A percentile compares a stretch with the other conserved stretches of the same genome.
These are phyloP conservation scores for Leccinum imitatum DNA, from an alignment of 768 basidiomycete genomes.

Conservation along the genomic window DNA sequence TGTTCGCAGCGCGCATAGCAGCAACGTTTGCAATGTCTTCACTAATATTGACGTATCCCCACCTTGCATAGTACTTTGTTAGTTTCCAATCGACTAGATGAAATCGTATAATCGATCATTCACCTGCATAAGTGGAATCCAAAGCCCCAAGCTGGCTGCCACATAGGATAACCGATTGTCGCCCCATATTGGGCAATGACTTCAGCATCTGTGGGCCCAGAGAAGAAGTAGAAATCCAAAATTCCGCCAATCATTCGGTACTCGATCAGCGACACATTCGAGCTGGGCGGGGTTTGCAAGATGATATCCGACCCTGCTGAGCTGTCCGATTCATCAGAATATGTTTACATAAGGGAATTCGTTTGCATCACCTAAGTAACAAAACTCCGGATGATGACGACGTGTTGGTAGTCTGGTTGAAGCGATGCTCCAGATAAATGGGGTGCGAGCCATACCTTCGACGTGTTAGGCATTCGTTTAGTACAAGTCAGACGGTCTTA, in stretches of 20 bases:
- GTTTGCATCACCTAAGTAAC: slow-evolving; percentile 51
- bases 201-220: slow-evolving; percentile 47
- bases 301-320: slow-evolving; percentile 74
- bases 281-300: slow-evolving; percentile 55
- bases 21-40: slow-evolving; percentile 56
- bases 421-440: slow-evolving; percentile 72
- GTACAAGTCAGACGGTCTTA: slow-evolving; percentile 31
- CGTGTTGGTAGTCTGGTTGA: slow-evolving; percentile 45
- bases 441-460: slow-evolving; percentile 69
- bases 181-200: slow-evolving; percentile 72
- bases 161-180: slow-evolving; percentile 65
- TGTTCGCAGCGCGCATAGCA: slow-evolving; percentile 62
- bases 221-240: slow-evolving; percentile 78
- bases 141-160: slow-evolving; percentile 75
- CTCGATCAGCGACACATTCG: slow-evolving; percentile 61
- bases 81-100: not conserved
- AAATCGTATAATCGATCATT: not conserved
- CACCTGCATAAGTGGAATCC: slow-evolving; percentile 76
- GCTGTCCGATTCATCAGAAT: slow-evolving; percentile 33
- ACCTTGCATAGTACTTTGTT: slow-evolving; percentile 20
- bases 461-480: not conserved
- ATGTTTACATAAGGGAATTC: not conserved
- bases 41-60: slow-evolving; percentile 52
- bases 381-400: slow-evolving; percentile 77
- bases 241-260: slow-evolving; percentile 76